Conservation (phyloP, 1,284 basidiomycete species). For the Flammula alnicola region DNA sequence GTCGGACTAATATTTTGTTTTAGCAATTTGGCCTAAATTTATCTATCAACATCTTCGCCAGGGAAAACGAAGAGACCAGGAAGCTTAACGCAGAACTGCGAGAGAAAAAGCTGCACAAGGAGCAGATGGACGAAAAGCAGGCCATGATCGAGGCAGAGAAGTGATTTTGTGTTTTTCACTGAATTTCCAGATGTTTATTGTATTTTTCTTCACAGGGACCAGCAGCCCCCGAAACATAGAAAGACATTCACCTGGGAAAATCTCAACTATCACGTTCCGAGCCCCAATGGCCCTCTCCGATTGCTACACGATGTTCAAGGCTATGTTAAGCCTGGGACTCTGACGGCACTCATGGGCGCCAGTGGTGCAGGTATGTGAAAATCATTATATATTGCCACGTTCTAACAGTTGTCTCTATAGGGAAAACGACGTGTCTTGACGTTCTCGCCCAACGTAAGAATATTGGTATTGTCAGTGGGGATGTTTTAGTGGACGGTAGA, state of each 20-base stretch:
- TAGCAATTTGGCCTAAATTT: conserved; percentile 55
- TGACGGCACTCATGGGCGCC: conserved; percentile 81
- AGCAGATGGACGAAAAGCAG: conserved; percentile 36
- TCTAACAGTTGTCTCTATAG: conserved; percentile 30
- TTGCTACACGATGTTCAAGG: conserved; percentile 88
- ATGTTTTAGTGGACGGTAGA: conserved; percentile 81
- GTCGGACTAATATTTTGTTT: neutral
- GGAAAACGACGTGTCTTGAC: conserved; percentile 85
- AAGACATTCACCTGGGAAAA: conserved; percentile 74
- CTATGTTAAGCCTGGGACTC: conserved; percentile 86
- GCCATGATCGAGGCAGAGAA: conserved; percentile 28
- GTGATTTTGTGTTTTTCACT: conserved; percentile 6
- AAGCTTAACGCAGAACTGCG: conserved; percentile 64
- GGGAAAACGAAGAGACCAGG: conserved; percentile 72
- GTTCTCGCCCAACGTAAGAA: conserved; percentile 89
- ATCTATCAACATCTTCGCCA: conserved; percentile 69
- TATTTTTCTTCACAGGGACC: neutral
- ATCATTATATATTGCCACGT: conserved; percentile 17
- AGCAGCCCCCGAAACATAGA: conserved; percentile 35
- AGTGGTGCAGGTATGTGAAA: conserved; percentile 61
- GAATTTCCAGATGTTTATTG: neutral
- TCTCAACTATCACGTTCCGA: conserved; percentile 76
- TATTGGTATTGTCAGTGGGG: conserved; percentile 83
- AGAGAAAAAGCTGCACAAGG: conserved; percentile 49
- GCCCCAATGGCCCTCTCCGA: conserved; percentile 69